Evolutionary conservation across 2,329 filamentous ascomycete species (phyloP).

Genomic region (Epichloe bromicola): DNA sequence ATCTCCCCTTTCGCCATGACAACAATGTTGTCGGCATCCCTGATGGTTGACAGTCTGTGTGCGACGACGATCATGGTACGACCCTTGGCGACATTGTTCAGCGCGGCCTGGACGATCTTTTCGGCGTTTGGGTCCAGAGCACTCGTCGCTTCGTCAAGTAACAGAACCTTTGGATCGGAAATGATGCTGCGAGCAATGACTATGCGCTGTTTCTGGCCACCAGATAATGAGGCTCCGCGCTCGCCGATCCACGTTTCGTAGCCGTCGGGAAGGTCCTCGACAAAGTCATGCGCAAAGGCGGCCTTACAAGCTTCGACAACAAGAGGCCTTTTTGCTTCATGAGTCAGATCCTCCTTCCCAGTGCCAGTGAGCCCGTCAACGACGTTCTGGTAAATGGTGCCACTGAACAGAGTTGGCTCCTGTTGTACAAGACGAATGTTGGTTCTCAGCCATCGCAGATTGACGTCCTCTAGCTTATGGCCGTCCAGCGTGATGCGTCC

Average conservation of each 20-base stretch:
- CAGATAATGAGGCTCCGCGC: slow-evolving; percentile 49
- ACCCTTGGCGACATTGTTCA: slow-evolving; percentile 38
- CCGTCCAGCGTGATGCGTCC: slow-evolving; percentile 33
- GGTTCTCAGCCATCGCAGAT: slow-evolving; percentile 39
- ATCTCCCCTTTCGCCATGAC: slow-evolving; percentile 47
- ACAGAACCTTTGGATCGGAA: slow-evolving; percentile 47
- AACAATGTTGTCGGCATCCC: slow-evolving; percentile 51
- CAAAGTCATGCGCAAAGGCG: slow-evolving; percentile 41
- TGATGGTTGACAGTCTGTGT: slow-evolving; percentile 45
- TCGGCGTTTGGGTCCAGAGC: slow-evolving; percentile 36
- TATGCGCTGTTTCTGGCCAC: slow-evolving; percentile 54
- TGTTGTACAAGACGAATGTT: slow-evolving; percentile 40
- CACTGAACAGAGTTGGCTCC: slow-evolving; percentile 41
- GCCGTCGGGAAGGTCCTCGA: slow-evolving; percentile 35
- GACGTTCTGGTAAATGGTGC: slow-evolving; percentile 40
- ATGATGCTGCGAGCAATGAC: slow-evolving; percentile 55
- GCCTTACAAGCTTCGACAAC: slow-evolving; percentile 35
- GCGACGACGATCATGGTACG: slow-evolving; percentile 56
- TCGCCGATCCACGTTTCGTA: slow-evolving; percentile 53
- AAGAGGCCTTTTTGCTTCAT: slow-evolving; percentile 28
- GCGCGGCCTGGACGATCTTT: slow-evolving; percentile 40
- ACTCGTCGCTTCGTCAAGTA: slow-evolving; percentile 58
- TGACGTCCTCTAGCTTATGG: slow-evolving; percentile 26
- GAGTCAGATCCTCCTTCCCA: slow-evolving; percentile 12
- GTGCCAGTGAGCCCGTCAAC: slow-evolving; percentile 27